A percentile compares a stretch with the other conserved stretches of the same genome.
These are phyloP conservation scores for Penicillium lividum DNA, from an alignment of 495 filamentous ascomycete species.

Conservation along the genomic window DNA sequence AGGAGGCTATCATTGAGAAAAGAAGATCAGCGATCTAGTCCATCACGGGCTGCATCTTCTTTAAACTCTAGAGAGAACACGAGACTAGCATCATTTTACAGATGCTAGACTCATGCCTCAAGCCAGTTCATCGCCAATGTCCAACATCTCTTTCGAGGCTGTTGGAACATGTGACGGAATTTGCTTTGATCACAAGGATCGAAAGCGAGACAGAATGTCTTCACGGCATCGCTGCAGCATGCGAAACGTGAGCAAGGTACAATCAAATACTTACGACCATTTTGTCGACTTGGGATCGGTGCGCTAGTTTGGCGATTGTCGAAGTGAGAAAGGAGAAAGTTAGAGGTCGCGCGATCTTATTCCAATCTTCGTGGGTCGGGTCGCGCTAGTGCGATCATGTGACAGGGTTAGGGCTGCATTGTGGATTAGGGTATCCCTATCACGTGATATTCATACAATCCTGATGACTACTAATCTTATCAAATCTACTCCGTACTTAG, in stretches of 20 bases:
- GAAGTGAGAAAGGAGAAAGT: slow-evolving; percentile 30
- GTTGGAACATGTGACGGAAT: slow-evolving; percentile 40
- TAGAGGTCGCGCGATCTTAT: slow-evolving; percentile 22
- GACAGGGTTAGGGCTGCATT: slow-evolving; percentile 28
- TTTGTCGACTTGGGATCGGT: slow-evolving; percentile 51
- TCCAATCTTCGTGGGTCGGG: slow-evolving; percentile 35
- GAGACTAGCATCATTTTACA: slow-evolving; percentile 55
- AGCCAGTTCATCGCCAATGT: slow-evolving; percentile 77
- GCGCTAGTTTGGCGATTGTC: slow-evolving; percentile 47
- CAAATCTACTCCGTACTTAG: not conserved
- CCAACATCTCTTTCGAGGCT: slow-evolving; percentile 38
- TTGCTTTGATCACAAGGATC: slow-evolving; percentile 42
- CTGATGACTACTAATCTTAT: not conserved
- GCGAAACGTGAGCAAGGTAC: slow-evolving; percentile 35
- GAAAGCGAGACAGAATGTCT: slow-evolving; percentile 36
- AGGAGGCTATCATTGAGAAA: slow-evolving; percentile 99
- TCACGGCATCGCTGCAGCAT: slow-evolving; percentile 39
- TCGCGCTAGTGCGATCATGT: slow-evolving; percentile 39
- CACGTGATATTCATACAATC: not conserved
- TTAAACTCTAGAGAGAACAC: slow-evolving; percentile 88
- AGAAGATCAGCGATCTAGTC: slow-evolving; percentile 88
- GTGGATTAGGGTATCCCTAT: not conserved
- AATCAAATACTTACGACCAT: slow-evolving; percentile 53
- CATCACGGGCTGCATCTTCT: slow-evolving; percentile 77
- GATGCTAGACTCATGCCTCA: slow-evolving; percentile 64